Percentiles rank a stretch among this genome's conserved stretches.
Conservation (phyloP, 108 stramenopile species). For the Cyclotella atomus region DNA sequence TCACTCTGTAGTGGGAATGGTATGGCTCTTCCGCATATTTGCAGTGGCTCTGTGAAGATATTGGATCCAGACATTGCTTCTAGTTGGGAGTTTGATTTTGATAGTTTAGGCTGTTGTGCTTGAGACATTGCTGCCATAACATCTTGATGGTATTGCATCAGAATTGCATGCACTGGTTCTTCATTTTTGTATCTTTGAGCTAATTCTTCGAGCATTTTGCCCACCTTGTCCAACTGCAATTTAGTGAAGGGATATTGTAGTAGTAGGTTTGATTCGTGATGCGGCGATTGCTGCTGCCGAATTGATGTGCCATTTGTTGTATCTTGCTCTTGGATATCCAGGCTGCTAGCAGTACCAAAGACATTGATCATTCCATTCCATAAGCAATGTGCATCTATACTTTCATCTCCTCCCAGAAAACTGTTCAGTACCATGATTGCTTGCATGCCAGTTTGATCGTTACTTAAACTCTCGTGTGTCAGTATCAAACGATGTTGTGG, state of each 20-base stretch:
- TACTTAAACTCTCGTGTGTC: background rate
- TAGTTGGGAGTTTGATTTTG: background rate
- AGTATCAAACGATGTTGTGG: constrained; percentile 1
- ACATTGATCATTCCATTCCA: background rate
- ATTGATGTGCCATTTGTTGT: background rate
- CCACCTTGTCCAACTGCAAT: background rate
- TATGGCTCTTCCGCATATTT: background rate
- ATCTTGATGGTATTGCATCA: constrained; percentile 4
- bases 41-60: background rate
- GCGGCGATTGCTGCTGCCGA: background rate
- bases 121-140: background rate
- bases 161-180: background rate
- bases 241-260: background rate
- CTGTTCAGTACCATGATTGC: background rate
- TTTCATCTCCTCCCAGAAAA: background rate
- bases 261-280: background rate
- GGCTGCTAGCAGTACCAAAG: background rate
- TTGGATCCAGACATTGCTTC: background rate
- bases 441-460: background rate
- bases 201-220: background rate
- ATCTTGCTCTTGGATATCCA: background rate
- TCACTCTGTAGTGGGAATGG: background rate
- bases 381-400: background rate
- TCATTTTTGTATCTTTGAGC: constrained; percentile 11
- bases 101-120: too few relatives aligned